A percentile compares a stretch with the other conserved stretches of the same genome.
Conservation (phyloP, 1,139 yeast species). For the Candida labiduridarum region DNA sequence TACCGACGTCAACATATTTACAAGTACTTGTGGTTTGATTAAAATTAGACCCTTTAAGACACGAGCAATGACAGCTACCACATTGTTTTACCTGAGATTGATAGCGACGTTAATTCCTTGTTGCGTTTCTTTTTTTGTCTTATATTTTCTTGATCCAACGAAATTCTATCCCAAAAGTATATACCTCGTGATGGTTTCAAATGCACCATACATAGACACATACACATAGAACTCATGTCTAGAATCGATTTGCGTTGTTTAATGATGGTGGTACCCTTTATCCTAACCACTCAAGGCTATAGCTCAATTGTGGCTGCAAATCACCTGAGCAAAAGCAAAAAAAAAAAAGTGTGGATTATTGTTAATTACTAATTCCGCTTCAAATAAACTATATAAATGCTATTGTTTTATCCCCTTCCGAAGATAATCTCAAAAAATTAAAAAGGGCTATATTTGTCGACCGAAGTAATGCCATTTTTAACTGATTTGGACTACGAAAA, state of each 20-base stretch:
- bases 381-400: background rate
- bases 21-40: too few relatives aligned
- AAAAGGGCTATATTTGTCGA: background rate
- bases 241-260: background rate
- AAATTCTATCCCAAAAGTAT: too few relatives aligned
- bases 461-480: constrained; percentile 15
- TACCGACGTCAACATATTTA: too few relatives aligned
- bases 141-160: too few relatives aligned
- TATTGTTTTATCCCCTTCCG: background rate
- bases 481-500: constrained; percentile 13
- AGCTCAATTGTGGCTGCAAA: constrained; percentile 10
- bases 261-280: background rate
- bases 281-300: background rate
- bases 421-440: background rate
- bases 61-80: too few relatives aligned
- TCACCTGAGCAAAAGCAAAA: constrained; percentile 1
- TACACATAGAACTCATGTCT: background rate
- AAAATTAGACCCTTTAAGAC: too few relatives aligned
- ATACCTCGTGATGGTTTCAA: too few relatives aligned
- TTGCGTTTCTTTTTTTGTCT: too few relatives aligned
- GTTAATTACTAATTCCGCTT: background rate
- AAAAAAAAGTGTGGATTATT: background rate
- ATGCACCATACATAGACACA: too few relatives aligned
- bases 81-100: too few relatives aligned
- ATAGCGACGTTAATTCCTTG: too few relatives aligned